These are phyloP conservation scores for Globisporangium spinosum DNA, from an alignment of 352 stramenopile genomes.

Conservation along the genomic window DNA sequence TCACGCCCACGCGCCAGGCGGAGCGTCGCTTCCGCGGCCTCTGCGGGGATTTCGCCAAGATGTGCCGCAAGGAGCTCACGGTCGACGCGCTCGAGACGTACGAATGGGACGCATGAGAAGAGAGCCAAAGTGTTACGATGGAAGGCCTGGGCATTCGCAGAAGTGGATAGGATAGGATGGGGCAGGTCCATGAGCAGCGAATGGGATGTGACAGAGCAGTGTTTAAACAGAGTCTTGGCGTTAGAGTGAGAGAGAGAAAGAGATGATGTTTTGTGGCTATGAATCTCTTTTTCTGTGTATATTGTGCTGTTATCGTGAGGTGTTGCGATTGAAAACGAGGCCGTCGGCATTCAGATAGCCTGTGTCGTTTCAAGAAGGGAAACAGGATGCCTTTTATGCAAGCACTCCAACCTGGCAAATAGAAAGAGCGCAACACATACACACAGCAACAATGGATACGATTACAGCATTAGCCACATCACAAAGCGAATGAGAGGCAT, in stretches of 20 bases:
- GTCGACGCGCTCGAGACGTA: conserved; percentile 51
- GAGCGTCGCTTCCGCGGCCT: conserved; percentile 60
- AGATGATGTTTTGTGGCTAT: not conserved
- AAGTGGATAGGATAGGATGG: not conserved
- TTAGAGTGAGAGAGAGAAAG: not conserved
- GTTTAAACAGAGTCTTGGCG: not conserved
- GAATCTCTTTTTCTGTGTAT: not conserved
- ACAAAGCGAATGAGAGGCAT: not conserved
- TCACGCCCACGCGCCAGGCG: conserved; percentile 44
- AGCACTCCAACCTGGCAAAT: conserved; percentile 45
- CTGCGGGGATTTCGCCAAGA: conserved; percentile 67
- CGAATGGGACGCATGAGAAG: conserved; percentile 30
- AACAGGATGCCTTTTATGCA: conserved; percentile 12
- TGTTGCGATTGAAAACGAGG: not conserved
- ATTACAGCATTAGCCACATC: not conserved
- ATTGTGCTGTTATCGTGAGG: not conserved
- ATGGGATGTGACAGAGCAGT: not conserved
- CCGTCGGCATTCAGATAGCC: not conserved
- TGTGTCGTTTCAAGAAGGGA: not conserved
- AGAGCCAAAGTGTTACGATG: not conserved
- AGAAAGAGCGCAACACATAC: not conserved
- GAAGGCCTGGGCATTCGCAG: not conserved
- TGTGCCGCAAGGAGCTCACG: conserved; percentile 67
- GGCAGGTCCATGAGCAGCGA: not conserved
- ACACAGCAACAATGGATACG: not conserved